phyloP scores from a whole-genome alignment of 352 stramenopile genomes.

The Globisporangium solare region DNA sequence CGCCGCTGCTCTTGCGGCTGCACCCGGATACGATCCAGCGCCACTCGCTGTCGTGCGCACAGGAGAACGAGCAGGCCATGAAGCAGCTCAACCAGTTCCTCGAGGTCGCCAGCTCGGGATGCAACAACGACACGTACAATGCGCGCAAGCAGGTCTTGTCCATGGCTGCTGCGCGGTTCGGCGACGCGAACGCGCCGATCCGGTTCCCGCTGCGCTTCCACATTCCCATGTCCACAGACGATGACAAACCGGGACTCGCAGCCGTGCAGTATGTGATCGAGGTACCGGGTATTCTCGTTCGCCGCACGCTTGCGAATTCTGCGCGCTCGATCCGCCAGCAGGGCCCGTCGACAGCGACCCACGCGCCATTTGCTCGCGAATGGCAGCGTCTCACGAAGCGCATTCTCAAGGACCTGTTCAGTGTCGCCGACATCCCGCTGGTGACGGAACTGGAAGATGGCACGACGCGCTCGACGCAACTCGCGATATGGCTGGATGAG shows the following conservation, averaged over 20 bases:
- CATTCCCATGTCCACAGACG: constrained; percentile 17
- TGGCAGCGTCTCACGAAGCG: constrained; percentile 66
- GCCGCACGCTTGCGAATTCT: constrained; percentile 44
- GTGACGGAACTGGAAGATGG: constrained; percentile 9
- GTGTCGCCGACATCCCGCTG: constrained; percentile 49
- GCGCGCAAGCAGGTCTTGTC: constrained; percentile 49
- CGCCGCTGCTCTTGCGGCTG: constrained; percentile 61
- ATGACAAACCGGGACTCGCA: constrained; percentile 4
- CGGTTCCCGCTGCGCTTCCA: constrained; percentile 58
- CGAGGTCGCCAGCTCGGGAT: constrained; percentile 51
- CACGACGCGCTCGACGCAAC: constrained; percentile 24
- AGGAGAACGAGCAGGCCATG: constrained; percentile 63
- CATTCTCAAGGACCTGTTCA: constrained; percentile 57
- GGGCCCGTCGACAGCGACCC: constrained; percentile 28
- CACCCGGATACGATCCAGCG: constrained; percentile 66
- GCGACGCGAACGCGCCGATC: constrained; percentile 25
- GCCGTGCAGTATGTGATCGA: constrained; percentile 42
- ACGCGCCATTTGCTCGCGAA: constrained; percentile 49
- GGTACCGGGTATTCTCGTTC: constrained; percentile 44
- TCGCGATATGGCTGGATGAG: constrained; percentile 52
- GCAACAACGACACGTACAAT: constrained; percentile 63
- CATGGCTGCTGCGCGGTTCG: constrained; percentile 15
- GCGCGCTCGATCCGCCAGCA: constrained; percentile 15
- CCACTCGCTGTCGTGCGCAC: constrained; percentile 33
- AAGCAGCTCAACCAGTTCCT: constrained; percentile 80